Conservation (phyloP, 768 basidiomycete genomes). For the Podaxis sp. region DNA sequence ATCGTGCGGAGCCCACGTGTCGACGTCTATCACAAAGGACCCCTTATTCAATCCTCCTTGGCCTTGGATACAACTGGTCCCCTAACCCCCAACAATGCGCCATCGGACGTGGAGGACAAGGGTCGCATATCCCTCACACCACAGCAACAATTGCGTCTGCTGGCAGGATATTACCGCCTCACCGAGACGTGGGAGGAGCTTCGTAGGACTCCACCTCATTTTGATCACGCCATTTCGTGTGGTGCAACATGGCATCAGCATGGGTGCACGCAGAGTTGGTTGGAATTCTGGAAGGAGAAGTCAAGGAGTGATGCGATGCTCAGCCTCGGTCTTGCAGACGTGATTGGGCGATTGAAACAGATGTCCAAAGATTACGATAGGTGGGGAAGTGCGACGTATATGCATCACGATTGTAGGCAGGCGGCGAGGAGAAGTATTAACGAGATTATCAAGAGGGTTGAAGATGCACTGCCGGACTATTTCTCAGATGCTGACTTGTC, state of each 20-base stretch:
- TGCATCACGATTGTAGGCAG: slow-evolving; percentile 74
- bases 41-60: slow-evolving; percentile 18
- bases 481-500: slow-evolving; percentile 40
- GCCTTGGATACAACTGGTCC: slow-evolving; percentile 1
- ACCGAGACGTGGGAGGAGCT: slow-evolving; percentile 66
- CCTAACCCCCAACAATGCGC: slow-evolving; percentile 16
- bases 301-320: slow-evolving; percentile 62
- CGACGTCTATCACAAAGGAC: slow-evolving; percentile 25
- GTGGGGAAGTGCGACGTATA: slow-evolving; percentile 73
- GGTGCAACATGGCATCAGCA: slow-evolving; percentile 73
- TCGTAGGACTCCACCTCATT: slow-evolving; percentile 54
- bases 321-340: slow-evolving; percentile 60
- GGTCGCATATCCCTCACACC: slow-evolving; percentile 41
- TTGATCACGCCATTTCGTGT: slow-evolving; percentile 65
- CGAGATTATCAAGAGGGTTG: slow-evolving; percentile 55
- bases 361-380: slow-evolving; percentile 69
- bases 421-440: slow-evolving; percentile 55
- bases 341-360: slow-evolving; percentile 61
- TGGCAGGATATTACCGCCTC: slow-evolving; percentile 71
- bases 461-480: slow-evolving; percentile 62
- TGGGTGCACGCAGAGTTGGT: slow-evolving; percentile 70
- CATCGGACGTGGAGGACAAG: slow-evolving; percentile 29
- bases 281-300: slow-evolving; percentile 81
- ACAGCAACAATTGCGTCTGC: slow-evolving; percentile 61
- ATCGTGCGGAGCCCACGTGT: slow-evolving; percentile 38